Evolutionary conservation across 2,329 filamentous ascomycete genomes (phyloP).

Genomic region (Penicillium crustosum): DNA sequence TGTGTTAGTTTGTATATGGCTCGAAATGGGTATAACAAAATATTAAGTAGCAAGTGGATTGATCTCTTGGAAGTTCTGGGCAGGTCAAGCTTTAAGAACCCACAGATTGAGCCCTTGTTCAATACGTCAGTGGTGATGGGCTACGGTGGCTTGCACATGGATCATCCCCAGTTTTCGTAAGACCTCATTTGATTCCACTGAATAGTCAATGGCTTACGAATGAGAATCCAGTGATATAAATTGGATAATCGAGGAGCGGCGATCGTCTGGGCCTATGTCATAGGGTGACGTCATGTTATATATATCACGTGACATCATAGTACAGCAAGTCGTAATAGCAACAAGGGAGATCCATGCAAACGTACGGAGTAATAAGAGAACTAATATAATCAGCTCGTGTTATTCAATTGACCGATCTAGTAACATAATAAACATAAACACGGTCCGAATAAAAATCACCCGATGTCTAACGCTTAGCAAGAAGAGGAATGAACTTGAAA

Average conservation of each 20-base stretch:
- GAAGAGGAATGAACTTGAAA: neutral
- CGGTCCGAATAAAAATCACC: neutral
- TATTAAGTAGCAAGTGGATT: neutral
- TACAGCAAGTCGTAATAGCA: neutral
- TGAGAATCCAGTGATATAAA: neutral
- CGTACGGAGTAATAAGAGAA: neutral
- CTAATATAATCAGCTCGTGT: neutral
- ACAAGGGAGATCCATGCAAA: neutral
- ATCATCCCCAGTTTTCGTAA: neutral
- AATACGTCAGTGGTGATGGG: conserved; percentile 9
- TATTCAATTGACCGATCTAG: neutral
- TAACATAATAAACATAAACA: neutral
- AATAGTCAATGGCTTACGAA: conserved; percentile 1
- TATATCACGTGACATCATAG: neutral
- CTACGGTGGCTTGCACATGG: conserved; percentile 1
- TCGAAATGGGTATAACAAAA: neutral
- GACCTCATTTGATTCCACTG: neutral
- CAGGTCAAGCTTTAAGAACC: conserved; percentile 11
- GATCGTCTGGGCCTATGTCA: conserved; percentile 13
- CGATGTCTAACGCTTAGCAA: neutral
- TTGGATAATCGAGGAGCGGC: neutral
- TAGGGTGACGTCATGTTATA: conserved; percentile 2
- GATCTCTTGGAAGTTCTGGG: neutral
- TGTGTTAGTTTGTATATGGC: neutral
- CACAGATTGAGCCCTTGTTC: neutral